A percentile compares a stretch with the other conserved stretches of the same genome.
Conservation (phyloP, 2,329 filamentous ascomycete genomes). For the Cytospora chrysosperma region DNA sequence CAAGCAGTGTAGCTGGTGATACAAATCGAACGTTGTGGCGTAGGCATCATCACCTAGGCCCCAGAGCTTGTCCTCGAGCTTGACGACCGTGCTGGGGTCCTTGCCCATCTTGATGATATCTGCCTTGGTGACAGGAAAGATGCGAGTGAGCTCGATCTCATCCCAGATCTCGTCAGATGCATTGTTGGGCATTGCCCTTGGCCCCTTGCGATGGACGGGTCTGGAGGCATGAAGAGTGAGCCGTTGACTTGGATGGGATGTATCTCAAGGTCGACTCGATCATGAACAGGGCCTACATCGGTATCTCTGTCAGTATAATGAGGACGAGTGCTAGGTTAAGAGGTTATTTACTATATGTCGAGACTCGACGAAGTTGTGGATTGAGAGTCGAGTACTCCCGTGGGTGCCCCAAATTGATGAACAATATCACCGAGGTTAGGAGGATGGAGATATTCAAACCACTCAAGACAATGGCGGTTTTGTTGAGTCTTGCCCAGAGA, state of each 20-base stretch:
- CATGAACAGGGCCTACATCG: background rate
- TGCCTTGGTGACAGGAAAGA: slow-evolving; percentile 30
- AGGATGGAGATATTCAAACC: background rate
- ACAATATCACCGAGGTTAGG: background rate
- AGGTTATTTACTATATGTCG: background rate
- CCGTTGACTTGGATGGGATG: background rate
- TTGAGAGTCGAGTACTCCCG: background rate
- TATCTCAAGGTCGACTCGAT: background rate
- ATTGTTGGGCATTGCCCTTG: slow-evolving; percentile 30
- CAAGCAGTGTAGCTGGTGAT: slow-evolving; percentile 36
- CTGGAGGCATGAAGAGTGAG: background rate
- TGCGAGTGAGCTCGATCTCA: slow-evolving; percentile 32
- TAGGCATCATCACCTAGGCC: slow-evolving; percentile 35
- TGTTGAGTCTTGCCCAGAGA: background rate
- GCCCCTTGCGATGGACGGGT: background rate
- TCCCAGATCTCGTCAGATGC: slow-evolving; percentile 32
- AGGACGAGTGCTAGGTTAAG: background rate
- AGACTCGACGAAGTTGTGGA: background rate
- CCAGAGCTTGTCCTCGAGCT: slow-evolving; percentile 33
- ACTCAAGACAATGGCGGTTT: background rate
- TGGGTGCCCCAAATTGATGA: background rate
- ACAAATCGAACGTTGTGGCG: slow-evolving; percentile 33
- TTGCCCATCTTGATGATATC: slow-evolving; percentile 34
- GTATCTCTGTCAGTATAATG: background rate
- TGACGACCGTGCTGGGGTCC: slow-evolving; percentile 30